These are phyloP conservation scores for Aethionema arabicum DNA, from an alignment of 345 rosid species.

Conservation along the genomic window DNA sequence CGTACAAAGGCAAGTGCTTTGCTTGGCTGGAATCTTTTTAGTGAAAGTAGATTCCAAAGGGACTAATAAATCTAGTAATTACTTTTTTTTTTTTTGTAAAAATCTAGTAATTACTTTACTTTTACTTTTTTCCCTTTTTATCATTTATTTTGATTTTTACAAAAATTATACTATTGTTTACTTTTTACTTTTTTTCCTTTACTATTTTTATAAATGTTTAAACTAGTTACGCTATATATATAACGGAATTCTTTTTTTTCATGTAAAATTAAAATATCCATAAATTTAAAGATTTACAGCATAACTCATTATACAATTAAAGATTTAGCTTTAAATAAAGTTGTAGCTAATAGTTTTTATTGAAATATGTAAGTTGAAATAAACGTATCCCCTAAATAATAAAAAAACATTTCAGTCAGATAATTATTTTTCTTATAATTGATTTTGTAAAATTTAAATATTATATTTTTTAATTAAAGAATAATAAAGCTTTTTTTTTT, in stretches of 20 bases:
- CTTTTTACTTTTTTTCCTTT: background rate
- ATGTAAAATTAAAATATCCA: too few relatives aligned
- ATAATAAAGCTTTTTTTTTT: background rate
- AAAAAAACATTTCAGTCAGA: too few relatives aligned
- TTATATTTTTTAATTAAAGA: too few relatives aligned
- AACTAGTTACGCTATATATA: background rate
- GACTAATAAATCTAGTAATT: background rate
- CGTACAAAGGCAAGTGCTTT: conserved; percentile 35
- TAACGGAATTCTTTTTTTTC: background rate
- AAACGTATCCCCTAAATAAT: too few relatives aligned
- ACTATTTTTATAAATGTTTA: background rate
- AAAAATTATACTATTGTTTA: too few relatives aligned
- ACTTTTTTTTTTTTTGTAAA: conserved; percentile 6
- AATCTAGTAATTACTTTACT: conserved; percentile 18
- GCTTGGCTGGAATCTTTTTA: conserved; percentile 39
- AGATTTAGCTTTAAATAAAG: too few relatives aligned
- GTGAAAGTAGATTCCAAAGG: conserved; percentile 19
- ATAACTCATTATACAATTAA: too few relatives aligned
- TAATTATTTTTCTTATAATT: too few relatives aligned
- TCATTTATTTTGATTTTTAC: background rate
- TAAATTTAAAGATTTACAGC: too few relatives aligned
- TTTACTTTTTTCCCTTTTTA: background rate
- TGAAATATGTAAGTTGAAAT: too few relatives aligned
- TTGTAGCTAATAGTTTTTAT: too few relatives aligned
- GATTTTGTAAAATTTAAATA: too few relatives aligned